Percentiles rank a stretch among this genome's conserved stretches.
Evolutionary conservation across 768 basidiomycete species (phyloP).

Genomic region (Pseudohyphozyma bogoriensis): DNA sequence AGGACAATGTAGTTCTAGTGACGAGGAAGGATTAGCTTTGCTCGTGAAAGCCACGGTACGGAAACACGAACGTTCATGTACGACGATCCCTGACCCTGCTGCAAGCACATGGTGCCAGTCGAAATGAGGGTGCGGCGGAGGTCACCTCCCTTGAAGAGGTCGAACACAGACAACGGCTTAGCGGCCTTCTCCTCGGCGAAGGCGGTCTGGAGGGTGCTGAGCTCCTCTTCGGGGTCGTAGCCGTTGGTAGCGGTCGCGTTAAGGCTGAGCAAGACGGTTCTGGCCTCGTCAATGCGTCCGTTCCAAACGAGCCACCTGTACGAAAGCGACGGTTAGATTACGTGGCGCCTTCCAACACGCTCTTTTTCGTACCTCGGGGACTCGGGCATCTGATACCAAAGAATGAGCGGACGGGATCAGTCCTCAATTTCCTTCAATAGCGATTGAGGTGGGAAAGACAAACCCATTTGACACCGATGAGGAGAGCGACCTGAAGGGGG

Average conservation of each 20-base stretch:
- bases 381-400: constrained; percentile 8
- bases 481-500: too few relatives aligned
- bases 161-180: neutral
- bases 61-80: constrained; percentile 4
- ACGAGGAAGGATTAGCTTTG: neutral
- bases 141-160: constrained; percentile 10
- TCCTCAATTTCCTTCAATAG: too few relatives aligned
- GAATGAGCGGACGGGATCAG: constrained; percentile 5
- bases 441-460: too few relatives aligned
- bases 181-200: constrained; percentile 8
- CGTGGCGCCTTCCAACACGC: too few relatives aligned
- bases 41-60: neutral
- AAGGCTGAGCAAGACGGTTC: neutral
- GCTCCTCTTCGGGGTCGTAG: neutral
- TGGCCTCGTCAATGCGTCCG: constrained; percentile 13
- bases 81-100: constrained; percentile 15
- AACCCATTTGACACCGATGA: too few relatives aligned
- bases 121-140: constrained; percentile 6
- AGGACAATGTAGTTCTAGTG: constrained; percentile 16
- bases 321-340: too few relatives aligned
- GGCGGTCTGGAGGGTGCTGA: constrained; percentile 15
- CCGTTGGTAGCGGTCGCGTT: neutral
- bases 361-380: constrained; percentile 11
- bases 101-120: constrained; percentile 8
- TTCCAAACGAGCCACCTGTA: constrained; percentile 12